Evolutionary conservation across 345 rosid genomes (phyloP).

Genomic region (Capsella bursapastoris): DNA sequence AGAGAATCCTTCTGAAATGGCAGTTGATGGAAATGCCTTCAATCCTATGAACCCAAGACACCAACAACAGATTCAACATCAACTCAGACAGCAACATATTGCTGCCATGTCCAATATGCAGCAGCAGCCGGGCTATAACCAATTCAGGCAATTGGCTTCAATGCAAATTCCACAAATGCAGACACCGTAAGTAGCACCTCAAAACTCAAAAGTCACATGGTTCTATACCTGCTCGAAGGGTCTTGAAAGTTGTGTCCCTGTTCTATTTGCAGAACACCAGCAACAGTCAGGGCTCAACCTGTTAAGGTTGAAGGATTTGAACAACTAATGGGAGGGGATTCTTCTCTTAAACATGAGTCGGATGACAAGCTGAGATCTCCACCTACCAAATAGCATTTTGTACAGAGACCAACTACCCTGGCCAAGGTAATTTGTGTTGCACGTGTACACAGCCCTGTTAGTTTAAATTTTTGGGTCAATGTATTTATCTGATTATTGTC

Average conservation of each 20-base stretch:
- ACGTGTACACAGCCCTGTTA: constrained; percentile 16
- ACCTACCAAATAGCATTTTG: constrained; percentile 56
- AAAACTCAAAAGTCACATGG: constrained; percentile 28
- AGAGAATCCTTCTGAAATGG: constrained; percentile 72
- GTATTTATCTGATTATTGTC: constrained; percentile 27
- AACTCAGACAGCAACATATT: constrained; percentile 72
- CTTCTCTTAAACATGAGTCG: constrained; percentile 69
- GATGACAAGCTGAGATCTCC: constrained; percentile 83
- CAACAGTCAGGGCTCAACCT: constrained; percentile 77
- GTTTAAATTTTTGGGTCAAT: constrained; percentile 14
- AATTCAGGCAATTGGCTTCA: constrained; percentile 68
- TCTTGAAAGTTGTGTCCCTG: constrained; percentile 21
- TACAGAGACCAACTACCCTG: constrained; percentile 15
- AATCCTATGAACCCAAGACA: constrained; percentile 61
- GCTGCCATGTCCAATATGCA: constrained; percentile 71
- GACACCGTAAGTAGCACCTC: constrained; percentile 61
- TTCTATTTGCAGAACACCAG: constrained; percentile 58
- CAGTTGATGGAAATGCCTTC: constrained; percentile 64
- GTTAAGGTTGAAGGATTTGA: constrained; percentile 94
- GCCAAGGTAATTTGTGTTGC: constrained; percentile 22
- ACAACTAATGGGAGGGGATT: constrained; percentile 93
- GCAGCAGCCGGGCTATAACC: constrained; percentile 64
- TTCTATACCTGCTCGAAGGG: constrained; percentile 17
- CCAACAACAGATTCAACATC: constrained; percentile 65
- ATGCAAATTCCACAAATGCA: constrained; percentile 79